Conservation (phyloP, 2,329 filamentous ascomycete species). For the Neodidymelliopsis sp. region DNA sequence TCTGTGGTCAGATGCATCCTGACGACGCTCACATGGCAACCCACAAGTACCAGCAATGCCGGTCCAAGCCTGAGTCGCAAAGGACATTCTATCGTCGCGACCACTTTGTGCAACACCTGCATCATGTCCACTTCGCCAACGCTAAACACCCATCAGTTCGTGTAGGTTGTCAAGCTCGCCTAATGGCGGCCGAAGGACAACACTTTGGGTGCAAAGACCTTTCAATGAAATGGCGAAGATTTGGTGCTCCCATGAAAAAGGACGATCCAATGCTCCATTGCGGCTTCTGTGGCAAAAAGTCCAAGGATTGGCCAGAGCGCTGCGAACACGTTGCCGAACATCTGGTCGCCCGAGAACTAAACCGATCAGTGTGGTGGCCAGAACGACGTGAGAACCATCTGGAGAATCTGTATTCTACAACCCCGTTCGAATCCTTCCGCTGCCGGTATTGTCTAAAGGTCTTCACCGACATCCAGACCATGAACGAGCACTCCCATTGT, state of each 20-base stretch:
- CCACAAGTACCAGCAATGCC: slow-evolving; percentile 47
- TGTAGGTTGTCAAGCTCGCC: slow-evolving; percentile 43
- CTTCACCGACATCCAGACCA: slow-evolving; percentile 39
- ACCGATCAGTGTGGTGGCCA: slow-evolving; percentile 44
- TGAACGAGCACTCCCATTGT: slow-evolving; percentile 45
- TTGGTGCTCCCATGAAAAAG: slow-evolving; percentile 44
- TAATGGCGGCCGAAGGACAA: slow-evolving; percentile 38
- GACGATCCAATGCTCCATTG: slow-evolving; percentile 48
- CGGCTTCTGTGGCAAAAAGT: slow-evolving; percentile 44
- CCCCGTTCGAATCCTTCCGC: slow-evolving; percentile 41
- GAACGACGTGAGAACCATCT: slow-evolving; percentile 43
- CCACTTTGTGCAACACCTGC: slow-evolving; percentile 46
- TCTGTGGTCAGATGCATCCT: slow-evolving; percentile 42
- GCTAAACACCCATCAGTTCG: slow-evolving; percentile 43
- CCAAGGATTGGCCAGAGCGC: slow-evolving; percentile 42
- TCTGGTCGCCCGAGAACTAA: slow-evolving; percentile 37
- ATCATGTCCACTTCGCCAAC: slow-evolving; percentile 46
- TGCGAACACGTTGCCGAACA: slow-evolving; percentile 46
- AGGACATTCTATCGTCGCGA: slow-evolving; percentile 48
- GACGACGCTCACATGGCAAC: slow-evolving; percentile 45
- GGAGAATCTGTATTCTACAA: slow-evolving; percentile 40
- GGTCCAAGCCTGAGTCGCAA: slow-evolving; percentile 44
- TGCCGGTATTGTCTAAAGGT: slow-evolving; percentile 46
- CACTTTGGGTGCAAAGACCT: slow-evolving; percentile 48
- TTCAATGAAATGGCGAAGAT: slow-evolving; percentile 44